Percentiles rank a stretch among this genome's conserved stretches.
Evolutionary conservation across 495 filamentous ascomycete genomes (phyloP).

Genomic region (Neurospora hispaniola): DNA sequence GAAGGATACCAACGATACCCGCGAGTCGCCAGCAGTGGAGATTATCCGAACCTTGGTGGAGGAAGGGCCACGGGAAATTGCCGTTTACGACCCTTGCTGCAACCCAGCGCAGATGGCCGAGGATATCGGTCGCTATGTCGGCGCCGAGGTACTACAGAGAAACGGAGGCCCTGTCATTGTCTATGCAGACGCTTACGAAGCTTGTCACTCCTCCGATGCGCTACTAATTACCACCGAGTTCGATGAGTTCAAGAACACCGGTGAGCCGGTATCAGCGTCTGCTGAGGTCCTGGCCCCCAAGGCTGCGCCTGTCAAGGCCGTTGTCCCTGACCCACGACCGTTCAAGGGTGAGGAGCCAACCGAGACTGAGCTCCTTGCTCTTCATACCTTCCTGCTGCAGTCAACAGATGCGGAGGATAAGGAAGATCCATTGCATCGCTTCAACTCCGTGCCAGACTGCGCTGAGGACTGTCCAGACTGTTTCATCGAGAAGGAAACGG

Average conservation of each 20-base stretch:
- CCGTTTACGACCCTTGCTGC: constrained; percentile 65
- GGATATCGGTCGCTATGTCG: constrained; percentile 30
- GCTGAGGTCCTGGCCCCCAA: neutral
- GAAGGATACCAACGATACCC: constrained; percentile 65
- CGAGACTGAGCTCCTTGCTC: constrained; percentile 25
- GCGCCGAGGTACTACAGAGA: constrained; percentile 19
- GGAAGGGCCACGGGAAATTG: constrained; percentile 49
- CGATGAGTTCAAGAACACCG: constrained; percentile 45
- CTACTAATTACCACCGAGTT: constrained; percentile 55
- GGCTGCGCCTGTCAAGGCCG: constrained; percentile 1
- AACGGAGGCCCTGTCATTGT: constrained; percentile 27
- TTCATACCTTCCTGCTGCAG: constrained; percentile 21
- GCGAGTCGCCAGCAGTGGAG: constrained; percentile 57
- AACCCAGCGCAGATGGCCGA: constrained; percentile 25
- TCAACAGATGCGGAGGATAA: neutral
- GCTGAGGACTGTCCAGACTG: constrained; percentile 29
- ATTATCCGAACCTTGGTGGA: constrained; percentile 52
- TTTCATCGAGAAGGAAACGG: constrained; percentile 16
- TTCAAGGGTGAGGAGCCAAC: constrained; percentile 12
- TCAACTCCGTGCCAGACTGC: constrained; percentile 25
- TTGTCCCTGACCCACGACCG: constrained; percentile 3
- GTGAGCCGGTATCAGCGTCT: neutral
- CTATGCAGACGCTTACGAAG: constrained; percentile 38
- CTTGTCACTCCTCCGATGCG: constrained; percentile 41
- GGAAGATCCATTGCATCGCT: constrained; percentile 20